Evolutionary conservation across 768 basidiomycete species (phyloP).

Genomic region (Cystoderma amianthinum): DNA sequence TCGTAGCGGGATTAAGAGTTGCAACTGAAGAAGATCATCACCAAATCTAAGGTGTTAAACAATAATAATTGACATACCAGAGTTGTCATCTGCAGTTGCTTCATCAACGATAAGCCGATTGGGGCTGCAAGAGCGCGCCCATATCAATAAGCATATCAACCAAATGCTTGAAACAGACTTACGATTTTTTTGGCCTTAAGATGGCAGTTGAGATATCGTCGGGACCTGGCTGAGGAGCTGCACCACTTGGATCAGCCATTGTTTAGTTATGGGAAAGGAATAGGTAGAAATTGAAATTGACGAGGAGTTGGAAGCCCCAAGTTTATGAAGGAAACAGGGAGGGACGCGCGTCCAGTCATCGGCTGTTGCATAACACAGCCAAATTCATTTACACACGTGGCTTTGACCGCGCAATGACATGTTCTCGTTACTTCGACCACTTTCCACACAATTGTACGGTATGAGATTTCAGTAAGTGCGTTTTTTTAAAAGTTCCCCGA

Average conservation of each 20-base stretch:
- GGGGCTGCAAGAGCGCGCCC: slow-evolving; percentile 49
- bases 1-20: slow-evolving; percentile 91
- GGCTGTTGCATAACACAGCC: too few relatives aligned
- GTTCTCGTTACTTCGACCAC: slow-evolving; percentile 23
- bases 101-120: slow-evolving; percentile 98
- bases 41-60: neutral
- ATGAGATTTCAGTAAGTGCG: neutral
- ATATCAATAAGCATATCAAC: slow-evolving; percentile 9
- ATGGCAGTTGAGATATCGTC: slow-evolving; percentile 95
- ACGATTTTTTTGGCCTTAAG: slow-evolving; percentile 97
- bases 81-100: slow-evolving; percentile 91
- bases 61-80: slow-evolving; percentile 42
- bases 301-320: slow-evolving; percentile 14
- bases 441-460: slow-evolving; percentile 17
- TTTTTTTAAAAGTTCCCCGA: too few relatives aligned
- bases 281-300: slow-evolving; percentile 13
- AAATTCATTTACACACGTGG: slow-evolving; percentile 26
- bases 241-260: slow-evolving; percentile 82
- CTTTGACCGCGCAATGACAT: slow-evolving; percentile 14
- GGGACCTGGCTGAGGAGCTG: slow-evolving; percentile 73
- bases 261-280: slow-evolving; percentile 12
- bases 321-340: slow-evolving; percentile 16
- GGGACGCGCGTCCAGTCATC: slow-evolving; percentile 33
- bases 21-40: slow-evolving; percentile 54
- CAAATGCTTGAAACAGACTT: slow-evolving; percentile 23